Evolutionary conservation across 306 rosid species (phyloP), one percentile per base, ranked within the genome.

Genomic region (Rosa multiflora): DNA sequence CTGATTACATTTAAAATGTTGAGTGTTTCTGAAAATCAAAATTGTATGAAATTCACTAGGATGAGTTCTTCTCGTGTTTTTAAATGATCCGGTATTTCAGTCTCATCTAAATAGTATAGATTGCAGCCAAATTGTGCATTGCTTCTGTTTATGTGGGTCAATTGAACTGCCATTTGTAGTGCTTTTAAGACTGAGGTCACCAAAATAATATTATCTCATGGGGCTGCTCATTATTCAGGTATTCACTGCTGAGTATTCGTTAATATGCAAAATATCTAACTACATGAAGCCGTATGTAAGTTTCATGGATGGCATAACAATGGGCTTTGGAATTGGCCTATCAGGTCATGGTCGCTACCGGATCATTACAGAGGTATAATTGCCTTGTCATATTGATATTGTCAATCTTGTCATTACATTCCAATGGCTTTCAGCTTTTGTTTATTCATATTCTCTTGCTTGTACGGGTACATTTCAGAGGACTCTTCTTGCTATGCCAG

Each of bases 401-500:
- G n/a, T 76, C 81, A 32, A 40, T 49, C 0, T 53, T 74, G 44
- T 47, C 70, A 9, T 46, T 42, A 32, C 29, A 18, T 47, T 40
- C 11, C 43, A 48, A 72, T 83, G 71, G 78, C 68, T 56, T 80
- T 32, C 58, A 61, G 77, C 74, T n/a, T 76, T 40, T 74, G 14
- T 13, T 5, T 17, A 39, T 59, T 67, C 67, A 58, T 0, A 49
- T 17, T 75, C 48, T 68, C n/a, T 10, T 46, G 42, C 69, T 46
- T 47, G n/a, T 69, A 9, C 26, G 47, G 37, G 76, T 73, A 71
- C 70, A 66, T 82, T 84, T 69, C 89, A 95, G 99, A 93, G 89
- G 86, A 96, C 99, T 64, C 80, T 90, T 85, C 96, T 93, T 78
- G 99, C 99, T 14, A 96, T 96, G 99, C 99, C 99, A 51, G 99